phyloP scores from a whole-genome alignment of 2,329 filamentous ascomycete species.

The Colletotrichum kahawae region DNA sequence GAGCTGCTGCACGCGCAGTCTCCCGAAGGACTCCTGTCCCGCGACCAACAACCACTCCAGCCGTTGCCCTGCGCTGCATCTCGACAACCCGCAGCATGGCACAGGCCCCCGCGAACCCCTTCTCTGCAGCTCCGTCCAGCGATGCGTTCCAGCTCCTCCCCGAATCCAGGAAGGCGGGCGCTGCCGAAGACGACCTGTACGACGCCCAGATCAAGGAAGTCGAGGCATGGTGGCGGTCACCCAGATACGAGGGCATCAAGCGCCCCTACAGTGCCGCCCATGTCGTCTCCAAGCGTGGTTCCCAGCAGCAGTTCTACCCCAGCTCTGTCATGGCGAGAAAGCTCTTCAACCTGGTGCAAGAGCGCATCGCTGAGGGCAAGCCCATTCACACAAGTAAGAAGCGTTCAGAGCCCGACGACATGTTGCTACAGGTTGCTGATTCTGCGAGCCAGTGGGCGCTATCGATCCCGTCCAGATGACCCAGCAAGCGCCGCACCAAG shows the following conservation, averaged over 20 bases:
- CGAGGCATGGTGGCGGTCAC: constrained; percentile 86
- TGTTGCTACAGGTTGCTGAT: constrained; percentile 10
- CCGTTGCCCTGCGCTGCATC: constrained; percentile 32
- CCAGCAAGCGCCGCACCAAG: constrained; percentile 94
- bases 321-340: constrained; percentile 96
- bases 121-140: constrained; percentile 47
- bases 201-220: constrained; percentile 85
- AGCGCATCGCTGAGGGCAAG: constrained; percentile 77
- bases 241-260: constrained; percentile 87
- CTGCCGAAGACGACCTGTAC: constrained; percentile 84
- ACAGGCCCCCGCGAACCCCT: constrained; percentile 12
- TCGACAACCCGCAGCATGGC: constrained; percentile 37
- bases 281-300: constrained; percentile 91
- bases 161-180: constrained; percentile 76
- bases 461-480: constrained; percentile 99
- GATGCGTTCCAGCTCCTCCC: constrained; percentile 88
- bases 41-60: constrained; percentile 19
- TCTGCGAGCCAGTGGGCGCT: constrained; percentile 74
- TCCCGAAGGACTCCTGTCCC: constrained; percentile 30
- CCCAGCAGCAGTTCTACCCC: constrained; percentile 85
- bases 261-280: constrained; percentile 89
- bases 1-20: constrained; percentile 32
- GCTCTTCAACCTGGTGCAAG: constrained; percentile 85
- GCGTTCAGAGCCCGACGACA: background rate
- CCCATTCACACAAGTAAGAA: constrained; percentile 88